Conservation (phyloP, 441 rosid species). For the Manihot esculenta region DNA sequence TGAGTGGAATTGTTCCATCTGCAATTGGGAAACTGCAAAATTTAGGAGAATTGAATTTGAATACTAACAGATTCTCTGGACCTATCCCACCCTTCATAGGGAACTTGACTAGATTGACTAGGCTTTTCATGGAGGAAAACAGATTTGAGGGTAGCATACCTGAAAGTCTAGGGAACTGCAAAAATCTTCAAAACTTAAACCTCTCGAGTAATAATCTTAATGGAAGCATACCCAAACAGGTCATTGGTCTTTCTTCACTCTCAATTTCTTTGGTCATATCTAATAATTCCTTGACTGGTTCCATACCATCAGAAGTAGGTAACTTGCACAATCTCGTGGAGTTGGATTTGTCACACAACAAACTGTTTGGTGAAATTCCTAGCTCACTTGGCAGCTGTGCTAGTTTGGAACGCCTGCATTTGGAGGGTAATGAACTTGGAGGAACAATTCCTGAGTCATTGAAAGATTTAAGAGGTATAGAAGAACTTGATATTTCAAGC, state of each 20-base stretch:
- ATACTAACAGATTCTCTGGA: constrained; percentile 37
- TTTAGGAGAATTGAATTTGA: constrained; percentile 31
- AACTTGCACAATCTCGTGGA: constrained; percentile 24
- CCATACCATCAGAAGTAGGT: constrained; percentile 35
- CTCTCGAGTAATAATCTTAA: constrained; percentile 33
- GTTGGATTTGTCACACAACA: constrained; percentile 41
- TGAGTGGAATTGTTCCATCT: constrained; percentile 33
- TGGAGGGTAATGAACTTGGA: constrained; percentile 34
- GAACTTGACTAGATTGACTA: constrained; percentile 36
- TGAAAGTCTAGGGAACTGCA: constrained; percentile 39
- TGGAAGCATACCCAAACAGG: constrained; percentile 27
- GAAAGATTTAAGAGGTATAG: constrained; percentile 32
- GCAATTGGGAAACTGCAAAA: constrained; percentile 36
- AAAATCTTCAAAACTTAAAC: constrained; percentile 25
- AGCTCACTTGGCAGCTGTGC: constrained; percentile 31
- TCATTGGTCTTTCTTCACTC: constrained; percentile 35
- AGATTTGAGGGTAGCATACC: constrained; percentile 45
- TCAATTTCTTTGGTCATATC: constrained; percentile 39
- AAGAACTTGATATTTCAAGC: constrained; percentile 39
- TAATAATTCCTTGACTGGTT: constrained; percentile 34
- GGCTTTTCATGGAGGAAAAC: constrained; percentile 39
- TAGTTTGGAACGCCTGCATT: constrained; percentile 31
- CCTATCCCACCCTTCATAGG: constrained; percentile 41
- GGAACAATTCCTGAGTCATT: constrained; percentile 42
- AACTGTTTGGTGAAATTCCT: constrained; percentile 41